A percentile compares a stretch with the other conserved stretches of the same genome.
Conservation (phyloP, 495 filamentous ascomycete genomes). For the Aspergillus funiculosus region DNA sequence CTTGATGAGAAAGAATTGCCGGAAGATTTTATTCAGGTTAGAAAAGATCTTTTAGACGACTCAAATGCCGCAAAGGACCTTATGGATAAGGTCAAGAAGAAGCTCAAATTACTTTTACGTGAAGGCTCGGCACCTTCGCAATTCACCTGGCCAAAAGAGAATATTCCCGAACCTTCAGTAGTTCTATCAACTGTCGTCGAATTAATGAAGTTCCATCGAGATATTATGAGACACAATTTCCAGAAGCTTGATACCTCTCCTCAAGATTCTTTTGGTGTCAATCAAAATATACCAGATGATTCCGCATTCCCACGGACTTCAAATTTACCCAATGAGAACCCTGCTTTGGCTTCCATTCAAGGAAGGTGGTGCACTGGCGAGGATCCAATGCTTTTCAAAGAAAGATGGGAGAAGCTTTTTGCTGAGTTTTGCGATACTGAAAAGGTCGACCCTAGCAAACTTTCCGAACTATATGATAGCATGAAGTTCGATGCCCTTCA, state of each 20-base stretch:
- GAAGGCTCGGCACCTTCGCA: conserved; percentile 87
- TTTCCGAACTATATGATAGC: conserved; percentile 95
- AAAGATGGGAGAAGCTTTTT: conserved; percentile 98
- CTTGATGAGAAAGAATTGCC: conserved; percentile 79
- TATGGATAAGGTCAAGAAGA: conserved; percentile 99
- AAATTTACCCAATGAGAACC: conserved; percentile 30
- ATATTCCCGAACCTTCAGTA: conserved; percentile 85
- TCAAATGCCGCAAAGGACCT: conserved; percentile 99
- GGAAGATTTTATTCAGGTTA: conserved; percentile 74
- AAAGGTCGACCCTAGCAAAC: conserved; percentile 96
- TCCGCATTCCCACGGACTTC: conserved; percentile 1
- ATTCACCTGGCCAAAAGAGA: conserved; percentile 92
- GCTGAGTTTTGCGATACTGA: conserved; percentile 92
- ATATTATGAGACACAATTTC: conserved; percentile 90
- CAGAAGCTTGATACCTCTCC: conserved; percentile 62
- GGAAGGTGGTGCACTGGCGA: conserved; percentile 94
- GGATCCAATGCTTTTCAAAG: conserved; percentile 88
- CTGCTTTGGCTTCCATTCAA: conserved; percentile 67
- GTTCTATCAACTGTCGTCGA: conserved; percentile 89
- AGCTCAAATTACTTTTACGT: conserved; percentile 82
- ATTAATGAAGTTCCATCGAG: conserved; percentile 94
- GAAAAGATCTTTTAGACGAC: conserved; percentile 93
- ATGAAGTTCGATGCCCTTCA: conserved; percentile 99
- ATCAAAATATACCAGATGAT: conserved; percentile 32
- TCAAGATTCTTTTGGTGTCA: conserved; percentile 37